Evolutionary conservation across 768 basidiomycete genomes (phyloP).

Genomic region (Cantharellus anzutake): DNA sequence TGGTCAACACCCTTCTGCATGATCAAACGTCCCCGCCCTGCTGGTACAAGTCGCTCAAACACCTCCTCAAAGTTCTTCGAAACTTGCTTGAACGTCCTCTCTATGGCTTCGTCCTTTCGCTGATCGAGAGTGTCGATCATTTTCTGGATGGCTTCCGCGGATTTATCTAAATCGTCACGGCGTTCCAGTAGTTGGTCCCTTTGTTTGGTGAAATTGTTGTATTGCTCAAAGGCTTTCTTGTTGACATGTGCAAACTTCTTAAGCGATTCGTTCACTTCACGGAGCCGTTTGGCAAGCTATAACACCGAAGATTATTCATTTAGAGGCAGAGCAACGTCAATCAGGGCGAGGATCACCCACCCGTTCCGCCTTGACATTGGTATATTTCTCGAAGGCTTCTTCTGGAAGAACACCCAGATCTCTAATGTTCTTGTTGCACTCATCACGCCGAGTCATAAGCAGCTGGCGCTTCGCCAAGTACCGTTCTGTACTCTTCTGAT

Average conservation of each 20-base stretch:
- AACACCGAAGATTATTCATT: not conserved
- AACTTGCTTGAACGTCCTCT: constrained; percentile 95
- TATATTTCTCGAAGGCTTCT: constrained; percentile 94
- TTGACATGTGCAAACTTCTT: constrained; percentile 98
- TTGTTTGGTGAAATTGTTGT: constrained; percentile 94
- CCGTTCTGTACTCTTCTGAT: constrained; percentile 90
- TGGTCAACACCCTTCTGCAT: constrained; percentile 86
- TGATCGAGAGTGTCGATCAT: constrained; percentile 88
- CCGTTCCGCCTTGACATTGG: constrained; percentile 67
- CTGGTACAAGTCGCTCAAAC: constrained; percentile 89
- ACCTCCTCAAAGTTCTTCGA: constrained; percentile 94
- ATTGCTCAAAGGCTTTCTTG: constrained; percentile 99
- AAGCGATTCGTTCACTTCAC: constrained; percentile 74
- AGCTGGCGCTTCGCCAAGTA: constrained; percentile 87
- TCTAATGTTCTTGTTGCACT: constrained; percentile 87
- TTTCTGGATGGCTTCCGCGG: constrained; percentile 76
- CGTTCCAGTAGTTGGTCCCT: constrained; percentile 77
- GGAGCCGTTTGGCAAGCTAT: constrained; percentile 86
- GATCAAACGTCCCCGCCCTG: constrained; percentile 75
- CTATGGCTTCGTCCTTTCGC: constrained; percentile 96
- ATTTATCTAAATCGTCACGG: constrained; percentile 79
- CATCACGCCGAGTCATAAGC: constrained; percentile 67
- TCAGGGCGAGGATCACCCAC: constrained; percentile 26
- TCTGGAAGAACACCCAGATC: constrained; percentile 93
- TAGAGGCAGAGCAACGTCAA: not conserved